Base-by-base conservation (phyloP, 768 basidiomycete genomes). In the Termitomyces sp. region DNA sequence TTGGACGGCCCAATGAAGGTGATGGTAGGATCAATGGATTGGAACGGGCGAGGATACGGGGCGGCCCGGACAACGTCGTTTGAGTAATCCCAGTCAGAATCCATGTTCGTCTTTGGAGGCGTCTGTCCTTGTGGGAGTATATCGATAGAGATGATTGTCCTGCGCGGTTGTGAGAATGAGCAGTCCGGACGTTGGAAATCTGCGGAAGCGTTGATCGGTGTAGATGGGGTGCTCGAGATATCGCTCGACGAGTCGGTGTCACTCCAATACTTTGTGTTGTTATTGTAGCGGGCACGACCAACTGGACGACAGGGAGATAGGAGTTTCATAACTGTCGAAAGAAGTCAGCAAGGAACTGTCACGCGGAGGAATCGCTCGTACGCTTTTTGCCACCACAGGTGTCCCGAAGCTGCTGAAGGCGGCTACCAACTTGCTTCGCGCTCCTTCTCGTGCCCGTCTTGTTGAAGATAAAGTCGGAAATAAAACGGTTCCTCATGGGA, bases 341-440 rank as follows among this genome's bases (percentile, higher is more conserved):
- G 32, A n/a, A 6, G 50, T 57, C 49, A 62, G 28, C 47, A 62
- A 46, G 16, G 49, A 38, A 40, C 35, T 46, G 41, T 59, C 57
- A 50, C 35, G 13, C 40, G 50, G 32, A 57, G 41, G 51, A 50
- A 41, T 61, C 55, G 8, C 32, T 80, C 87, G 72, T 69, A 91
- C 89, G 75, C 69, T 82, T 76, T 69, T 87, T 87, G 41, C 88
- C 88, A 50, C 87, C 84, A 64, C 84, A 81, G 2, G 87, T 87
- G 70, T 91, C 88, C 64, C 88, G 75, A 55, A 91, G 80, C 67
- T 91, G 89, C 68, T 91, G 89, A 35, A 91, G 75, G 57, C 89
- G 87, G 67, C 87, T 89, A 58, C 89, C 89, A 50, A 91, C 89
- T 71, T 91, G 89, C 69, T 91, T 91, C 26, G 89, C 82, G 8